phyloP scores from a whole-genome alignment of 2,329 filamentous ascomycete species.

The Colletotrichum tabaci region DNA sequence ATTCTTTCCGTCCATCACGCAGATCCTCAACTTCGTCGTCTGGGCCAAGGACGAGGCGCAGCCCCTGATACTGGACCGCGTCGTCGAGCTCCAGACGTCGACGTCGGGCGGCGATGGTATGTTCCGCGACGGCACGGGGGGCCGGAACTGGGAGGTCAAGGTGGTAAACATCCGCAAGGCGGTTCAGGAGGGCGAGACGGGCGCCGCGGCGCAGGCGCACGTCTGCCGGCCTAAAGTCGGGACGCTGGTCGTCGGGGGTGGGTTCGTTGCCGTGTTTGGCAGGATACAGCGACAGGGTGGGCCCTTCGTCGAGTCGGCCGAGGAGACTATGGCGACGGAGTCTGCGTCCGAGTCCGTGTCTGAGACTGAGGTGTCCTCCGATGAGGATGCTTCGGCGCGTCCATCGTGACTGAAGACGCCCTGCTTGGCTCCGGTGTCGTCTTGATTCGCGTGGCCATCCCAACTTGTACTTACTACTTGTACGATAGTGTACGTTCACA shows the following conservation, averaged over 20 bases:
- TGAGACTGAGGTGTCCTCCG: not conserved
- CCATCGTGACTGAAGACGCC: not conserved
- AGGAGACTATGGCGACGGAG: conserved; percentile 6
- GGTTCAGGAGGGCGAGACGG: conserved; percentile 32
- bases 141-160: conserved; percentile 76
- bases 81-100: conserved; percentile 69
- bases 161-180: conserved; percentile 54
- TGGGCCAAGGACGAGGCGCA: conserved; percentile 67
- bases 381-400: not conserved
- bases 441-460: not conserved
- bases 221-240: conserved; percentile 61
- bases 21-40: conserved; percentile 77
- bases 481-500: conserved; percentile 7
- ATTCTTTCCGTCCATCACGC: conserved; percentile 84
- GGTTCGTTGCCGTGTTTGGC: conserved; percentile 56
- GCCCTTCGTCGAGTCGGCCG: not conserved
- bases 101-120: conserved; percentile 56
- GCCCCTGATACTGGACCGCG: conserved; percentile 69
- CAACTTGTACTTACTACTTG: not conserved
- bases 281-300: conserved; percentile 6
- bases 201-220: conserved; percentile 47
- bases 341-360: not conserved
- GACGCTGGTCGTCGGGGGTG: conserved; percentile 56
- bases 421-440: not conserved
- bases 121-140: conserved; percentile 62